phyloP scores from a whole-genome alignment of 768 basidiomycete genomes.

The Russula brevipes region DNA sequence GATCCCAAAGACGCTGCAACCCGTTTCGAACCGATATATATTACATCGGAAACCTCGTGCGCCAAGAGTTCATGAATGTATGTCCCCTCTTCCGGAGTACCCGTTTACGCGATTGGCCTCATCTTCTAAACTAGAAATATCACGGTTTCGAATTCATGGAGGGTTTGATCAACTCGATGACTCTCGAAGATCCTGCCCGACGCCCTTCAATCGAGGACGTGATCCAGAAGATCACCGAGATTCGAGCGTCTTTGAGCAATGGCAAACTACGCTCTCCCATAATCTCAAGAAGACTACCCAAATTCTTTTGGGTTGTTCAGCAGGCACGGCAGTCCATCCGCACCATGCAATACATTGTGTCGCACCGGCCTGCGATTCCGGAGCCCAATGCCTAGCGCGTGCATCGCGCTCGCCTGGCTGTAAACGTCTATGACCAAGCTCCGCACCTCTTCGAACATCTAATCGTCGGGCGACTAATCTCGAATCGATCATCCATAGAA shows the following conservation, averaged over 20 bases:
- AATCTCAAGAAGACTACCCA: neutral
- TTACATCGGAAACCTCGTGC: conserved; percentile 34
- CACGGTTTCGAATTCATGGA: conserved; percentile 28
- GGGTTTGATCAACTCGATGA: conserved; percentile 30
- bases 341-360: neutral
- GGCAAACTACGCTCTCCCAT: conserved; percentile 13
- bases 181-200: conserved; percentile 25
- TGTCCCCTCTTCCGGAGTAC: neutral
- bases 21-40: conserved; percentile 37
- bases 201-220: conserved; percentile 28
- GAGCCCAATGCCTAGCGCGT: neutral
- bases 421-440: too few relatives aligned
- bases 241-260: neutral
- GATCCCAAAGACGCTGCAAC: conserved; percentile 23
- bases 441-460: too few relatives aligned
- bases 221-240: neutral
- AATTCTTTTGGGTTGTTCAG: neutral
- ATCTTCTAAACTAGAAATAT: conserved; percentile 21
- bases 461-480: too few relatives aligned
- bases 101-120: neutral
- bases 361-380: neutral
- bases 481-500: too few relatives aligned
- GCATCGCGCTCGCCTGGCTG: neutral
- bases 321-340: conserved; percentile 2
- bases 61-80: conserved; percentile 30